These are phyloP conservation scores for Trichoderma citrinoviride DNA, from an alignment of 2,329 filamentous ascomycete genomes.

Conservation along the genomic window DNA sequence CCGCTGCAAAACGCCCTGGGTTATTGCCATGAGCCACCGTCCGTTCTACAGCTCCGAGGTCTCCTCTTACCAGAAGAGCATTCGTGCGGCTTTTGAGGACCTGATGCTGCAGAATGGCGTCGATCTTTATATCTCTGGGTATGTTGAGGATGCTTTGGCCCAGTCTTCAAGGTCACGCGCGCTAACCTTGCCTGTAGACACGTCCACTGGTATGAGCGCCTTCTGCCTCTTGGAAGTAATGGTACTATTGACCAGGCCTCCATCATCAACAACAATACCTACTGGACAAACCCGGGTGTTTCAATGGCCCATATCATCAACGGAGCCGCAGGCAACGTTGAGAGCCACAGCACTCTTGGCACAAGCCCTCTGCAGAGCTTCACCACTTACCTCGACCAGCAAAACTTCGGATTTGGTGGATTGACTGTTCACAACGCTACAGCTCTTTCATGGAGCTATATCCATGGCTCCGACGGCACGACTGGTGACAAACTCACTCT, in stretches of 20 bases:
- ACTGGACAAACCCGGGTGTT: conserved; percentile 9
- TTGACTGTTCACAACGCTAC: conserved; percentile 10
- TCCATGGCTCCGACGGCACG: background rate
- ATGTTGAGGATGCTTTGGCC: background rate
- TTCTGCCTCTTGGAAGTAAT: conserved; percentile 9
- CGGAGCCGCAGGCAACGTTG: conserved; percentile 14
- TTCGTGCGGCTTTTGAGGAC: conserved; percentile 3
- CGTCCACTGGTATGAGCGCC: conserved; percentile 14
- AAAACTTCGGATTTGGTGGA: conserved; percentile 5
- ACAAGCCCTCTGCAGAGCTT: background rate
- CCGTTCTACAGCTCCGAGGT: conserved; percentile 13
- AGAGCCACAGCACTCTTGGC: conserved; percentile 11
- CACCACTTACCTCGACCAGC: conserved; percentile 6
- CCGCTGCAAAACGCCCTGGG: conserved; percentile 12
- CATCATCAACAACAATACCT: conserved; percentile 5
- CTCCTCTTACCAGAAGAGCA: background rate
- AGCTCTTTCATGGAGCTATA: conserved; percentile 1
- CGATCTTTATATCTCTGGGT: conserved; percentile 10
- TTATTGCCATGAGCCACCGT: conserved; percentile 16
- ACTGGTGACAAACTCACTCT: background rate
- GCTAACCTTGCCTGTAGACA: background rate
- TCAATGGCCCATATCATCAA: conserved; percentile 16
- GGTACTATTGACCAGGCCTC: conserved; percentile 9
- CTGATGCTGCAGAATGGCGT: conserved; percentile 8
- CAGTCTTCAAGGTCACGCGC: background rate